These are phyloP conservation scores for Eucommia ulmoides DNA, from an alignment of 257 asterid species.

Conservation along the genomic window DNA sequence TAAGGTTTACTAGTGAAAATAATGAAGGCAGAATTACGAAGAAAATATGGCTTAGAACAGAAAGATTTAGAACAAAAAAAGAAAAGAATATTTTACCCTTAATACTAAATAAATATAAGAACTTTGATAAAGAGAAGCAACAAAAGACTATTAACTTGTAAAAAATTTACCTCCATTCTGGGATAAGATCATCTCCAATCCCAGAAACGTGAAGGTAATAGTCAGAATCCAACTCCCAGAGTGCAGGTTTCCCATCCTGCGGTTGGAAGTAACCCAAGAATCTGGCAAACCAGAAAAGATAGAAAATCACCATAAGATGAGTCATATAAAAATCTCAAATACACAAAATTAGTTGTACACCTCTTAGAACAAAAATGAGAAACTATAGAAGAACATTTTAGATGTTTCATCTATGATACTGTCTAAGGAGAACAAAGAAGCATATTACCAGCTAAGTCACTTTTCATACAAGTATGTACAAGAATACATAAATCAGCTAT, in stretches of 20 bases:
- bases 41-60: background rate
- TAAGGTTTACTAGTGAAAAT: background rate
- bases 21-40: background rate
- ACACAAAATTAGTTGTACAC: too few species aligned
- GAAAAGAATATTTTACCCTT: background rate
- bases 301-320: too few species aligned
- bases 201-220: conserved; percentile 98
- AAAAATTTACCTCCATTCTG: conserved; percentile 41
- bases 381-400: too few species aligned
- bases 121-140: background rate
- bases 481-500: background rate
- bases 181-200: conserved; percentile 74
- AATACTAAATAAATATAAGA: background rate
- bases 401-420: too few species aligned
- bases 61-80: background rate
- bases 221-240: conserved; percentile 99
- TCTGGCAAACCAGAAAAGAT: too few species aligned
- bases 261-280: conserved; percentile 98
- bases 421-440: too few species aligned
- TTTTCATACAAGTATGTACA: background rate
- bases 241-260: conserved; percentile 93
- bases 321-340: too few species aligned
- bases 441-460: background rate
- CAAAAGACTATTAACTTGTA: background rate
- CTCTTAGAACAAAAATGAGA: conserved; percentile 6